These are phyloP conservation scores for Sambucus nigra DNA, from an alignment of 129 eudicot genomes.

Conservation along the genomic window DNA sequence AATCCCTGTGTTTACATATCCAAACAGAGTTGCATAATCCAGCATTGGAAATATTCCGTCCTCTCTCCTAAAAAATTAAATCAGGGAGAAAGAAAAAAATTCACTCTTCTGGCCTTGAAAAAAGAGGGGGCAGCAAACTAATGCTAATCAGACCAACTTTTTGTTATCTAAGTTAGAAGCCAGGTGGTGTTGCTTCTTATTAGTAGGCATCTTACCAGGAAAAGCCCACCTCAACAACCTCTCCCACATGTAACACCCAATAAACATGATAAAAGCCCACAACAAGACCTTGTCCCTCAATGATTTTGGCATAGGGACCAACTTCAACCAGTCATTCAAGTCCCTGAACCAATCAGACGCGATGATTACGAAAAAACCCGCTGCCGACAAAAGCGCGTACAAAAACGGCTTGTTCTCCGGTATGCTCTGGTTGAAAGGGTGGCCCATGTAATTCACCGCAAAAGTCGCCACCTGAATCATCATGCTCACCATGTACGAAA, in stretches of 20 bases:
- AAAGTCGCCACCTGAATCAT: slow-evolving; percentile 95
- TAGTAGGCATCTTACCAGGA: slow-evolving; percentile 89
- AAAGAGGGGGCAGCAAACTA: too few species aligned
- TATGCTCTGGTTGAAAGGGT: slow-evolving; percentile 84
- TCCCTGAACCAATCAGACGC: slow-evolving; percentile 68
- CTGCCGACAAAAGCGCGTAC: slow-evolving; percentile 61
- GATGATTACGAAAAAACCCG: slow-evolving; percentile 62
- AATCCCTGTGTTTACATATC: too few species aligned
- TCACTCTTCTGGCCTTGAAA: too few species aligned
- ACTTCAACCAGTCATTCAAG: slow-evolving; percentile 70
- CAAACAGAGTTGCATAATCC: too few species aligned
- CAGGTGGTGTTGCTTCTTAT: slow-evolving; percentile 31
- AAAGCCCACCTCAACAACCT: slow-evolving; percentile 83
- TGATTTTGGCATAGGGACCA: slow-evolving; percentile 61
- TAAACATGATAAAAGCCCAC: slow-evolving; percentile 63
- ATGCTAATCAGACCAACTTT: slow-evolving; percentile 25
- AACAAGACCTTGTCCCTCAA: slow-evolving; percentile 61
- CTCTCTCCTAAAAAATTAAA: too few species aligned
- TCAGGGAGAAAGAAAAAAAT: too few species aligned
- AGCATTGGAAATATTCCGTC: too few species aligned
- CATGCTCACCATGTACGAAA: slow-evolving; percentile 82
- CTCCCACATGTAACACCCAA: slow-evolving; percentile 75
- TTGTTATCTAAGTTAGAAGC: slow-evolving; percentile 27
- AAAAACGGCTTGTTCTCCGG: slow-evolving; percentile 63
- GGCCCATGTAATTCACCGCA: slow-evolving; percentile 95